Percentiles rank a stretch among this genome's conserved stretches.
phyloP scores from a whole-genome alignment of 768 basidiomycete genomes.

The Rhizopogon vesiculosus region DNA sequence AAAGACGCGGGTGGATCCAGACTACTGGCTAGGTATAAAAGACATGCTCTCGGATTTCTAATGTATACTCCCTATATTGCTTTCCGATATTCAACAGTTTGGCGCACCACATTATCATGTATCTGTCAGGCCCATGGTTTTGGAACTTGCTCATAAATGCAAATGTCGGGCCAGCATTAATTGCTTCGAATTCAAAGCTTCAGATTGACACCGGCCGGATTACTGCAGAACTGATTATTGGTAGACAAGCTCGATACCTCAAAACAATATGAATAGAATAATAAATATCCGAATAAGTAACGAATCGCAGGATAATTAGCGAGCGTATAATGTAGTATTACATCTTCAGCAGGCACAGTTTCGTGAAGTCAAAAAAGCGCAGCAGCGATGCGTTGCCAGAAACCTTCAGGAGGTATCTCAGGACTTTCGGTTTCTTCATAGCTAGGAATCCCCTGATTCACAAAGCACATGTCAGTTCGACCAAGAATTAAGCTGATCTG shows the following conservation, averaged over 20 bases:
- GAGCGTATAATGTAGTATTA: neutral
- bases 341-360: neutral
- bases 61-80: constrained; percentile 7
- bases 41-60: constrained; percentile 72
- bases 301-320: neutral
- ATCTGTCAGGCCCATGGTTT: too few relatives aligned
- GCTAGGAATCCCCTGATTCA: constrained; percentile 55
- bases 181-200: too few relatives aligned
- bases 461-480: neutral
- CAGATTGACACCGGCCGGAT: too few relatives aligned
- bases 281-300: neutral
- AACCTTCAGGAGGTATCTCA: constrained; percentile 42
- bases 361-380: constrained; percentile 41
- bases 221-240: neutral
- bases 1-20: constrained; percentile 53
- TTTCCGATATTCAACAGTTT: neutral
- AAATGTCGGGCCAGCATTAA: too few relatives aligned
- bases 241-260: neutral
- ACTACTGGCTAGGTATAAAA: constrained; percentile 75
- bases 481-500: neutral
- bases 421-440: constrained; percentile 63
- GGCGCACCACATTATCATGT: too few relatives aligned
- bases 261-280: neutral
- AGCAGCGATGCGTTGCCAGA: constrained; percentile 45
- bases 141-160: too few relatives aligned